Percentiles rank a stretch among this genome's conserved stretches.
Evolutionary conservation across 768 basidiomycete species (phyloP).

Genomic region (Boletus pseudo-olivaceus): DNA sequence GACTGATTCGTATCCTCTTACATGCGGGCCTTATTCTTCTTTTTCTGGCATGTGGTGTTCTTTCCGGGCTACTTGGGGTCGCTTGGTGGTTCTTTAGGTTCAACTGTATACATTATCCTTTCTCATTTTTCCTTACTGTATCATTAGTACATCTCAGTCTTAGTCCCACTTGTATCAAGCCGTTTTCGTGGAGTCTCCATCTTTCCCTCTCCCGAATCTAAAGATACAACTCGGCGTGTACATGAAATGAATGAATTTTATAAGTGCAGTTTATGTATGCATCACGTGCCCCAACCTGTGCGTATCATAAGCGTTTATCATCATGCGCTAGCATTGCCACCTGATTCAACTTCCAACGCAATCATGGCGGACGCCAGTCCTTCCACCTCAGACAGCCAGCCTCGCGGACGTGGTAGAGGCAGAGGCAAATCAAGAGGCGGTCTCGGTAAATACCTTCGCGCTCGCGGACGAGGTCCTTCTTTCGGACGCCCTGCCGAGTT

Average conservation of each 20-base stretch:
- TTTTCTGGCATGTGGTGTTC: slow-evolving; percentile 10
- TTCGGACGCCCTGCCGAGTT: slow-evolving; percentile 66
- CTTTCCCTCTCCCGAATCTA: neutral
- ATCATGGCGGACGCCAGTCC: slow-evolving; percentile 16
- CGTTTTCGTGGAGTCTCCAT: neutral
- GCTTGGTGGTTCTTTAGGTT: neutral
- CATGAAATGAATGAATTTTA: neutral
- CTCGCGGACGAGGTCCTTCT: slow-evolving; percentile 60
- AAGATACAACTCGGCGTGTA: neutral
- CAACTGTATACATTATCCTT: neutral
- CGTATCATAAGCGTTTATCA: neutral
- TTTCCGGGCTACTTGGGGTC: neutral
- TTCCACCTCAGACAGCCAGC: slow-evolving; percentile 9
- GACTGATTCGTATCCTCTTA: slow-evolving; percentile 12
- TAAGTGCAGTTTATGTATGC: neutral
- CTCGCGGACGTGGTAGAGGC: slow-evolving; percentile 42
- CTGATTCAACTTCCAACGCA: neutral
- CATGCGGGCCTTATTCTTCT: neutral
- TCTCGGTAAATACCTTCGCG: slow-evolving; percentile 70
- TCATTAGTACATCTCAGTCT: slow-evolving; percentile 1
- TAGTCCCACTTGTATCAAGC: slow-evolving; percentile 2
- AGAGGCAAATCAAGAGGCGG: slow-evolving; percentile 63
- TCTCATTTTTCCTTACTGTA: slow-evolving; percentile 9
- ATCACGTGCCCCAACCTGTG: neutral
- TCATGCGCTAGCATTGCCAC: neutral